Evolutionary conservation across 2,329 filamentous ascomycete genomes (phyloP), one percentile per base, ranked within the genome.

Genomic region (Fusarium vanettenii): DNA sequence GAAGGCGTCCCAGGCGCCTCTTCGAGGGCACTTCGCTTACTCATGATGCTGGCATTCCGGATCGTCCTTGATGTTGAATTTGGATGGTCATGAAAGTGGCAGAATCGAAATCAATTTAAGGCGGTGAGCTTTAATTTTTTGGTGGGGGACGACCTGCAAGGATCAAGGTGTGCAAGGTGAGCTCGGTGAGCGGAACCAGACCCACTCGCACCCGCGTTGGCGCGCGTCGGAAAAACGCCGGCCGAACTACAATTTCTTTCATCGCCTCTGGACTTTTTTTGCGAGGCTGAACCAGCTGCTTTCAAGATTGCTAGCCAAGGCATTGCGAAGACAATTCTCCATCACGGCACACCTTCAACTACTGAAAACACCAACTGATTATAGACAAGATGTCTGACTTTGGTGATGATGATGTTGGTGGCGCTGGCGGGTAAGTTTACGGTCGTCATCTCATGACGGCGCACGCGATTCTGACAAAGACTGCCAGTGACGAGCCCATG

Each of bases 311-410:
- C 67, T 48, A 61, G 43, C 50, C 39, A 69, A 75, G 67, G 50
- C 66, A 75, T 70, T 77, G 59, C 48, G 50, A 59, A 65, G 50
- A 50, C 55, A 65, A 60, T 39, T 60, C 33, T 62, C n/a, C 20
- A 57, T 50, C 60, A 41, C 56, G 48, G 60, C 63, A 20, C 39
- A 37, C 41, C 50, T n/a, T n/a, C 59, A 52, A 16, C 31, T 29
- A 59, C 66, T 63, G 64, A 62, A 43, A 33, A 6, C 33, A 29
- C 39, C 50, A 63, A 33, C 52, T 14, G 22, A 72, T 37, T 63
- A 11, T 56, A 60, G 18, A 48, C 67, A 84, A 67, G 22, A 94
- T 95, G 93, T 95, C 92, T 84, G 92, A 94, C 85, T 92, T 92
- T 85, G 92, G 91, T 78, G 90, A 92, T 79, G 90, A 92, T 77